These are phyloP conservation scores for Phanerochaete sordida DNA, from an alignment of 768 basidiomycete species.

Conservation along the genomic window DNA sequence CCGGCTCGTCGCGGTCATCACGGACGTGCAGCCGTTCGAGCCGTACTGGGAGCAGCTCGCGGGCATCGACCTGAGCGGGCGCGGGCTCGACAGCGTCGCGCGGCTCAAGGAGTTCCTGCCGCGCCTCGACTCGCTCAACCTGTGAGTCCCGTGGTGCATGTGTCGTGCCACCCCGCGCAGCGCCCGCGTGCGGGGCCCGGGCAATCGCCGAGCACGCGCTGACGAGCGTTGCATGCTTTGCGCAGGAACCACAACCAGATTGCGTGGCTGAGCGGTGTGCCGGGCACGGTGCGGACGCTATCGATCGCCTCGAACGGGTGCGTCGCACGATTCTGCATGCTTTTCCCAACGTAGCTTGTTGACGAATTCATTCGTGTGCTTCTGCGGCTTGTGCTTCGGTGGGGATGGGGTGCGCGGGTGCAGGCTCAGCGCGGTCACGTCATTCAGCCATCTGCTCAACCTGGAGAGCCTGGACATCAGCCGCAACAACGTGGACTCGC, in stretches of 20 bases:
- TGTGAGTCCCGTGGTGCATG: slow-evolving; percentile 50
- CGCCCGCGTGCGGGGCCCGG: neutral
- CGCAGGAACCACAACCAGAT: slow-evolving; percentile 69
- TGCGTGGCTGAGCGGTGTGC: slow-evolving; percentile 79
- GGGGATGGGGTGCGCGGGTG: too few species aligned
- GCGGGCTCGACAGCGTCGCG: slow-evolving; percentile 77
- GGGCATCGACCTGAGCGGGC: slow-evolving; percentile 69
- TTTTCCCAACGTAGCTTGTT: neutral
- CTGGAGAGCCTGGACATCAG: slow-evolving; percentile 91
- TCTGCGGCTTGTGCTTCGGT: neutral
- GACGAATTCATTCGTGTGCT: neutral
- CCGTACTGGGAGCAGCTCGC: slow-evolving; percentile 87
- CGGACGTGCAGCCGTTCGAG: slow-evolving; percentile 91
- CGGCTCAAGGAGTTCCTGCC: slow-evolving; percentile 90
- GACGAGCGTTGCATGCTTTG: neutral
- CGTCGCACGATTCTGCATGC: slow-evolving; percentile 22
- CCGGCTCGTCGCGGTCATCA: slow-evolving; percentile 85
- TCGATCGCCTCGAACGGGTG: slow-evolving; percentile 76
- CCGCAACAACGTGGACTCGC: slow-evolving; percentile 82
- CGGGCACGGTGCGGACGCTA: slow-evolving; percentile 67
- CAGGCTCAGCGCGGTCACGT: slow-evolving; percentile 82
- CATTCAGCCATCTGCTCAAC: slow-evolving; percentile 82
- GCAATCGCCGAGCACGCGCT: slow-evolving; percentile 2
- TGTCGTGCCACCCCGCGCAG: neutral
- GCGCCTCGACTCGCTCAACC: slow-evolving; percentile 62